These are phyloP conservation scores for Fusarium austroafricanum DNA, from an alignment of 2,329 filamentous ascomycete species.

Conservation along the genomic window DNA sequence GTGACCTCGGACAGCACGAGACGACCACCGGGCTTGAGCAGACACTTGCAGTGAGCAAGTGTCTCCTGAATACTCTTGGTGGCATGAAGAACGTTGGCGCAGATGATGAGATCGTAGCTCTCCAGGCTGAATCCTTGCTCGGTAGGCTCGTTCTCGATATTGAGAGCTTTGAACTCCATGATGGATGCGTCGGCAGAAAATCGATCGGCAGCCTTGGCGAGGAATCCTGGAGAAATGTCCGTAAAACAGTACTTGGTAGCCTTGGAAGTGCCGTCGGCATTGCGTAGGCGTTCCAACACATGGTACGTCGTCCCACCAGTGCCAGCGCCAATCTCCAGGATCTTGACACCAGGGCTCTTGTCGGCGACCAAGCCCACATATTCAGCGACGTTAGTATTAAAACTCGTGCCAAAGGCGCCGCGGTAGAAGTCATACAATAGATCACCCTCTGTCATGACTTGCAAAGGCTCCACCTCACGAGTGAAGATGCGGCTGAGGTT, in stretches of 20 bases:
- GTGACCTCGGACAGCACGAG: not conserved
- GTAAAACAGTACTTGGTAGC: not conserved
- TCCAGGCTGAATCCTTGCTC: not conserved
- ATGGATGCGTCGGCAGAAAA: not conserved
- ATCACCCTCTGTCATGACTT: not conserved
- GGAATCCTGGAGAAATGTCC: not conserved
- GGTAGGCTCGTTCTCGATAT: not conserved
- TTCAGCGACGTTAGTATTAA: not conserved
- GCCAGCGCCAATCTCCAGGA: not conserved
- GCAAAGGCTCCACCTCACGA: not conserved
- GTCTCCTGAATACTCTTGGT: not conserved
- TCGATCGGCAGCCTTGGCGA: not conserved
- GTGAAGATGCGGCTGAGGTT: not conserved
- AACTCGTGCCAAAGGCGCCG: not conserved
- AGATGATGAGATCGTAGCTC: not conserved
- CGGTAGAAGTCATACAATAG: not conserved
- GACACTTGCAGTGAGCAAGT: not conserved
- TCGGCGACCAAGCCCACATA: not conserved
- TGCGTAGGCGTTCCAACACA: not conserved
- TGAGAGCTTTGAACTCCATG: not conserved
- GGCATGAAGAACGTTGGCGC: not conserved
- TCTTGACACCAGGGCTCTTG: not conserved
- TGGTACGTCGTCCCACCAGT: not conserved
- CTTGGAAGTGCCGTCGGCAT: not conserved
- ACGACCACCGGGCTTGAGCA: not conserved